Conservation (phyloP, 2,329 filamentous ascomycete genomes). For the Colletotrichum cordylinicola region DNA sequence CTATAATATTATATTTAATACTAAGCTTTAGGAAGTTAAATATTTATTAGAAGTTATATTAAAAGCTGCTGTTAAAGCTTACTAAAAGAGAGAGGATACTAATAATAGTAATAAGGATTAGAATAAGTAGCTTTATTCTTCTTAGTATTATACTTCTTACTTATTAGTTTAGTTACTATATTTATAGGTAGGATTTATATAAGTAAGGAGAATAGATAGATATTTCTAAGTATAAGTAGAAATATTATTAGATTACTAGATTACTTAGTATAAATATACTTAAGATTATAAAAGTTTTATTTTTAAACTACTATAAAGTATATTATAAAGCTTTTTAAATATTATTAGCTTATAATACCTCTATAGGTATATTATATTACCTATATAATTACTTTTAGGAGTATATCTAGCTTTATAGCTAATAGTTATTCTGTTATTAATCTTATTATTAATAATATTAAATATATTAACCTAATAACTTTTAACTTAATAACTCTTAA, state of each 20-base stretch:
- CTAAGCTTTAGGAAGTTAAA: not conserved
- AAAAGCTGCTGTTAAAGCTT: not conserved
- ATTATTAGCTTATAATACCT: not conserved
- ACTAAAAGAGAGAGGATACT: not conserved
- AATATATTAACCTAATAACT: not conserved
- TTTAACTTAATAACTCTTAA: too few relatives aligned
- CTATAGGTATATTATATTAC: not conserved
- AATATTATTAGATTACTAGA: too few relatives aligned
- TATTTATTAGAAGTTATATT: not conserved
- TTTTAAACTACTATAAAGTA: not conserved
- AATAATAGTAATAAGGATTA: not conserved
- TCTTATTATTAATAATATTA: not conserved
- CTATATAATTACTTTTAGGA: not conserved
- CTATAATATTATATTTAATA: not conserved
- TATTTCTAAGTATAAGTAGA: too few relatives aligned
- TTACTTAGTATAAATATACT: too few relatives aligned
- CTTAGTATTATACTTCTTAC: not conserved
- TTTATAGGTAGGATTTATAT: not conserved
- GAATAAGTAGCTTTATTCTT: not conserved
- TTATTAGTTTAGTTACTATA: not conserved
- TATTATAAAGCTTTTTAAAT: not conserved
- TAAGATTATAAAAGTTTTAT: not conserved
- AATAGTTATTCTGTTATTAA: too few relatives aligned
- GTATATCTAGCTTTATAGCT: too few relatives aligned
- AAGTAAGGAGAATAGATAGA: not conserved